A percentile compares a stretch with the other conserved stretches of the same genome.
Evolutionary conservation across 208 protist genomes (phyloP).

Genomic region (Leptomonas pyrrhocoris): DNA sequence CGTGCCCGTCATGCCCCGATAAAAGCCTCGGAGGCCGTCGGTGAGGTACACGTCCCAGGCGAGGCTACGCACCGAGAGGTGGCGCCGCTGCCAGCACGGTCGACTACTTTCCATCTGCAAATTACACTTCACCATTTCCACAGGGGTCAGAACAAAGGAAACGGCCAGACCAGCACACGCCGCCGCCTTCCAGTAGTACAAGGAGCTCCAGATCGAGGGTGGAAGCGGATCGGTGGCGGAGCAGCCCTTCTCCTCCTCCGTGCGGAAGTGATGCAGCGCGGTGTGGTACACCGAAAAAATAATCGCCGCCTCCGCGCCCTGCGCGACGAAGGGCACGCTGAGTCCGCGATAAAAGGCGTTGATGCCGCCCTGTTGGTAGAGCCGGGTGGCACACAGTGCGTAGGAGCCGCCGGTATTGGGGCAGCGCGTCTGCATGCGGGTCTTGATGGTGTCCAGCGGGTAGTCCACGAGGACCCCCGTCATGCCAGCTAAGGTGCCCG

Average conservation of each 20-base stretch:
- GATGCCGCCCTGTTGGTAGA: conserved; percentile 53
- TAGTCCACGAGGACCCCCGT: conserved; percentile 75
- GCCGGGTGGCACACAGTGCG: conserved; percentile 34
- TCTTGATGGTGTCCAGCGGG: conserved; percentile 88
- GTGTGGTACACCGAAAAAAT: conserved; percentile 57
- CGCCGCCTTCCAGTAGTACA: conserved; percentile 37
- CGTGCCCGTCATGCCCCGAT: conserved; percentile 64
- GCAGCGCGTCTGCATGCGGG: conserved; percentile 64
- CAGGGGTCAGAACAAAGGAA: conserved; percentile 68
- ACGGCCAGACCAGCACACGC: conserved; percentile 54
- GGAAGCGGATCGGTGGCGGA: neutral
- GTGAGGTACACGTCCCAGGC: conserved; percentile 3
- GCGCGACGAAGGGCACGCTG: conserved; percentile 59
- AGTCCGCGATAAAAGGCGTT: conserved; percentile 76
- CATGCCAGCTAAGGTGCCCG: conserved; percentile 71
- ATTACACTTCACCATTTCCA: conserved; percentile 76
- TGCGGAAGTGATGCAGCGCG: conserved; percentile 22
- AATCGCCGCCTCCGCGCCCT: conserved; percentile 54
- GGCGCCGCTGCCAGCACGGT: conserved; percentile 20
- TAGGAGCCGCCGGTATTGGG: conserved; percentile 23
- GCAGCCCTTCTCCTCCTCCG: neutral
- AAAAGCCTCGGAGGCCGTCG: conserved; percentile 53
- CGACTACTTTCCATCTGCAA: conserved; percentile 48
- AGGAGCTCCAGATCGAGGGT: conserved; percentile 22
- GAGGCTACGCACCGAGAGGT: conserved; percentile 19